Evolutionary conservation across 371 early-diverging fungal genomes (phyloP).

Genomic region (Entomophthora muscae): DNA sequence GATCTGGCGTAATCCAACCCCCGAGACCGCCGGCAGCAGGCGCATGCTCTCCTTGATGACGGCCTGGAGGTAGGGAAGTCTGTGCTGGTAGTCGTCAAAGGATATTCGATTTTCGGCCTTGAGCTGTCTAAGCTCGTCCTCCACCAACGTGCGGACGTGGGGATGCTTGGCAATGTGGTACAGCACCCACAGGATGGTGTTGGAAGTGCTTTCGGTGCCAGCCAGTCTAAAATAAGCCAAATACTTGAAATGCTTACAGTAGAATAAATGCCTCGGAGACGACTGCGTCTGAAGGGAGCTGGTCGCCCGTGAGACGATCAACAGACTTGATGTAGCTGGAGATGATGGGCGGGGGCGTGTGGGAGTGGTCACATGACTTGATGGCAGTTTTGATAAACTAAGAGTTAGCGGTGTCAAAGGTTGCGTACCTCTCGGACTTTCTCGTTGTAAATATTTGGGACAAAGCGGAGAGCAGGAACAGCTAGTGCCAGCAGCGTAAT

Average conservation of each 20-base stretch:
- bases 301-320: neutral
- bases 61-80: neutral
- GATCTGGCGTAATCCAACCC: neutral
- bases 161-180: neutral
- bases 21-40: constrained; percentile 3
- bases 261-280: neutral
- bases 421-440: neutral
- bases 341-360: neutral
- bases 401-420: neutral
- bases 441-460: neutral
- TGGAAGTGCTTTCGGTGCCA: neutral
- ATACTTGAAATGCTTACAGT: neutral
- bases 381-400: neutral
- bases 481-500: neutral
- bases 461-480: neutral
- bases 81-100: neutral
- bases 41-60: constrained; percentile 3
- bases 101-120: neutral
- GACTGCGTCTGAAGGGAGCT: neutral
- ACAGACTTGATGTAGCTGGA: neutral
- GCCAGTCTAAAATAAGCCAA: neutral
- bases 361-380: neutral
- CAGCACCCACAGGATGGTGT: constrained; percentile 2
- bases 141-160: neutral
- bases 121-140: neutral